Percentiles rank a stretch among this genome's conserved stretches.
phyloP scores from a whole-genome alignment of 768 basidiomycete species.

The Suillus variegatus region DNA sequence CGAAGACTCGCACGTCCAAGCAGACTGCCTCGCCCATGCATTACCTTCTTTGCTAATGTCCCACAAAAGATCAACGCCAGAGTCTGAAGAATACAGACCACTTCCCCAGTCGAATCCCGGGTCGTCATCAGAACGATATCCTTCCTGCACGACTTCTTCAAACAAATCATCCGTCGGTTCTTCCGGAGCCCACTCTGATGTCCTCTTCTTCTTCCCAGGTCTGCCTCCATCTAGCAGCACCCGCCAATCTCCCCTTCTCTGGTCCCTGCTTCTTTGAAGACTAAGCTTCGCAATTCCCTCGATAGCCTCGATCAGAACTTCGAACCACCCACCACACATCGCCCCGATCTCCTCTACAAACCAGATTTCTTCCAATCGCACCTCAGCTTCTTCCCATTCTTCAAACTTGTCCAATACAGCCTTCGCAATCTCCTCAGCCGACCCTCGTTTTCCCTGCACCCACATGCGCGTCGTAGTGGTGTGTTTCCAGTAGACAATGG shows the following conservation, averaged over 20 bases:
- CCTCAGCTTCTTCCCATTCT: conserved; percentile 46
- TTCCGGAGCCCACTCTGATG: conserved; percentile 7
- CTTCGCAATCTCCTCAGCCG: conserved; percentile 48
- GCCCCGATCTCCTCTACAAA: conserved; percentile 42
- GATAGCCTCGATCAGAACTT: conserved; percentile 26
- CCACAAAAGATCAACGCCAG: conserved; percentile 1
- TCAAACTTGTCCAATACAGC: conserved; percentile 57
- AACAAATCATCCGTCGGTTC: not conserved
- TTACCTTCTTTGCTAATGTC: not conserved
- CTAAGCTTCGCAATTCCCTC: conserved; percentile 27
- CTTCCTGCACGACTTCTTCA: not conserved
- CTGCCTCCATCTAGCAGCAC: conserved; percentile 28
- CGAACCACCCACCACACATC: conserved; percentile 36
- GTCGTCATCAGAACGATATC: not conserved
- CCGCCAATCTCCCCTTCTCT: conserved; percentile 29
- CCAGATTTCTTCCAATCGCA: conserved; percentile 47
- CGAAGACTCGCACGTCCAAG: not conserved
- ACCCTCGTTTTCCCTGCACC: conserved; percentile 43
- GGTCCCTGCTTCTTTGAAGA: conserved; percentile 20
- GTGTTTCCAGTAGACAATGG: conserved; percentile 51
- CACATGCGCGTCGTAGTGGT: conserved; percentile 54
- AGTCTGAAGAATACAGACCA: not conserved
- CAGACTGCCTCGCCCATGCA: not conserved
- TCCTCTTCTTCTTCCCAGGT: conserved; percentile 11
- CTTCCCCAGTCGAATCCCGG: not conserved